A percentile compares a stretch with the other conserved stretches of the same genome.
These are phyloP conservation scores for Beverwykella pulmonaria DNA, from an alignment of 495 filamentous ascomycete genomes.

Conservation along the genomic window DNA sequence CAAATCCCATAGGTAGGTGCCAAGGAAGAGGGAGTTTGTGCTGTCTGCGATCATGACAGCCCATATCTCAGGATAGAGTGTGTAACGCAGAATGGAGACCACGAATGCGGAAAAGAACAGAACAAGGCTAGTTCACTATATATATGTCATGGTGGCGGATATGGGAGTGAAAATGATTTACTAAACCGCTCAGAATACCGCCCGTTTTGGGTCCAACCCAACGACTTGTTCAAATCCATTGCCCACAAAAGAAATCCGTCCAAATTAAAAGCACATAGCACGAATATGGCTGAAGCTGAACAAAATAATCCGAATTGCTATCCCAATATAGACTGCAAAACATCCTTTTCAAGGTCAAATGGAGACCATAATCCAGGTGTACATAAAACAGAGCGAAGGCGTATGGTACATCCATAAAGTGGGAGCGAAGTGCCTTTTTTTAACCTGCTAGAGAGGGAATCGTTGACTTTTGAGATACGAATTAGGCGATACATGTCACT, in stretches of 20 bases:
- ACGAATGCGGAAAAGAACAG: slow-evolving; percentile 53
- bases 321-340: background rate
- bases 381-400: background rate
- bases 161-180: background rate
- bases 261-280: background rate
- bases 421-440: background rate
- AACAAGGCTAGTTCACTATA: too few relatives aligned
- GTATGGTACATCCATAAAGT: background rate
- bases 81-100: slow-evolving; percentile 59
- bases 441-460: background rate
- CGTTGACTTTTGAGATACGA: background rate
- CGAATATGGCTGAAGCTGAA: background rate
- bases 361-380: background rate
- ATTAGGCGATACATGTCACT: background rate
- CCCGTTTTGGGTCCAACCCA: background rate
- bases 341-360: background rate
- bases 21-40: slow-evolving; percentile 63
- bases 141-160: too few relatives aligned
- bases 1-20: slow-evolving; percentile 67
- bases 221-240: background rate
- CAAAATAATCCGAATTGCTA: background rate
- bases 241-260: background rate
- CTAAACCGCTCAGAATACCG: background rate
- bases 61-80: slow-evolving; percentile 64
- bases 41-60: slow-evolving; percentile 59